Base-by-base conservation (phyloP, 2,329 filamentous ascomycete species). In the Drechslerella dactyloides region DNA sequence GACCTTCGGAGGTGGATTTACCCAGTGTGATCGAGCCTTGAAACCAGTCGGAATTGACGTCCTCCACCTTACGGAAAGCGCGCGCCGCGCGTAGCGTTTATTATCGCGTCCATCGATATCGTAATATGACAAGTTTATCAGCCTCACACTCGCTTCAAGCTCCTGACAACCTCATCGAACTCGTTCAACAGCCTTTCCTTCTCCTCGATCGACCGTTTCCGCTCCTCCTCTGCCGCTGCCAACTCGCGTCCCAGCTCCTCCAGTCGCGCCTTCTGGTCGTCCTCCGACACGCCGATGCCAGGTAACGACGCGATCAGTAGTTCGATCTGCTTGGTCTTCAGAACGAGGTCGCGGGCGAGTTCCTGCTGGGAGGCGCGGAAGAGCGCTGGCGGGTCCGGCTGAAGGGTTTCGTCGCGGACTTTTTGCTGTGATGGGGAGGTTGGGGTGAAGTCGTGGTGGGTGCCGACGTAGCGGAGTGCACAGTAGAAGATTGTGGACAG, bases 321-420 rank as follows among this genome's bases (percentile, higher is more conserved):
- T 79, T 94, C 90, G 73, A 94, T 91, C 81, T 93, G 89, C 80
- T 93, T 90, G 76, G 92, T 89, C 77, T 93, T 91, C 66, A 90
- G 79, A 66, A 93, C 87, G 24, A 94, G 82, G 78, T 93, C 90
- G 73, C 86, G 85, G 40, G 90, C 89, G 59, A 94, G 82, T 79
- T 93, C 90, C 70, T 86, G 82, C 78, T 91, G 85, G 52, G 88
- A 86, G 1, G 85, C 84, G 62, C 85, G 83, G 79, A 91, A 90
- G 42, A 75, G 58, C 17, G 68, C 69, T 52, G 53, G 40, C 8
- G 59, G 59, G 30, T 56, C 40, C 10, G 24, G 30, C 24, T 52
- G 48, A n/a, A 56, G 37, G 24, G 64, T 74, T 55, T 75, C 74
- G 24, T 76, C 74, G 19, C 64, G 66, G 37, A 77, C 73, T 57